Conservation (phyloP, 2,329 filamentous ascomycete genomes). For the Trichoderma pleuroti region DNA sequence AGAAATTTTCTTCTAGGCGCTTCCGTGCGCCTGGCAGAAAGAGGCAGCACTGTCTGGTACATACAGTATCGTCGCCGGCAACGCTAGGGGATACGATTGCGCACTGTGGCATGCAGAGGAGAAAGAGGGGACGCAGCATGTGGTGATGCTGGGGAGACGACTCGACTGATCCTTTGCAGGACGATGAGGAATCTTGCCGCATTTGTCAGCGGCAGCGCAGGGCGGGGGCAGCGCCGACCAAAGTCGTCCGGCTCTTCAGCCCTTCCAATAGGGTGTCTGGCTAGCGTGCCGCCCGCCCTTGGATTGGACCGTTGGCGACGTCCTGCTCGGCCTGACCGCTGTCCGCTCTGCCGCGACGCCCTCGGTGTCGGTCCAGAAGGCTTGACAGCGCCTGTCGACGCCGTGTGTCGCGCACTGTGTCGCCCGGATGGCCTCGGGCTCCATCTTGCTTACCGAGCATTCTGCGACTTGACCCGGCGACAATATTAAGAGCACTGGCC, state of each 20-base stretch:
- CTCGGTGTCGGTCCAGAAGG: slow-evolving; percentile 1
- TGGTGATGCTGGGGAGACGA: neutral
- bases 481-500: neutral
- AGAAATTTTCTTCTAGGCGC: slow-evolving; percentile 31
- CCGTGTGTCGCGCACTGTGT: neutral
- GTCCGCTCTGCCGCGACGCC: slow-evolving; percentile 9
- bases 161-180: neutral
- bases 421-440: neutral
- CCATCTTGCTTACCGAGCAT: neutral
- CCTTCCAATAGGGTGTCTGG: slow-evolving; percentile 9
- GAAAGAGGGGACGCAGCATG: neutral
- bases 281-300: neutral
- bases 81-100: no score
- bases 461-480: neutral
- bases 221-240: slow-evolving; percentile 12
- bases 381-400: neutral
- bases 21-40: slow-evolving; percentile 19
- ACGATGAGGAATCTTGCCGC: slow-evolving; percentile 18
- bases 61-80: neutral
- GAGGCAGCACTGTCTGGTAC: neutral
- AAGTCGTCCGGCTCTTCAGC: slow-evolving; percentile 10
- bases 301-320: neutral
- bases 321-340: slow-evolving; percentile 13
- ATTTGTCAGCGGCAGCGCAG: slow-evolving; percentile 17
- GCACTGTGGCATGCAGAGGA: slow-evolving; percentile 1